Evolutionary conservation across 108 stramenopile genomes (phyloP), one percentile per base, ranked within the genome.

Genomic region (Phaeodactylum tricornutum): DNA sequence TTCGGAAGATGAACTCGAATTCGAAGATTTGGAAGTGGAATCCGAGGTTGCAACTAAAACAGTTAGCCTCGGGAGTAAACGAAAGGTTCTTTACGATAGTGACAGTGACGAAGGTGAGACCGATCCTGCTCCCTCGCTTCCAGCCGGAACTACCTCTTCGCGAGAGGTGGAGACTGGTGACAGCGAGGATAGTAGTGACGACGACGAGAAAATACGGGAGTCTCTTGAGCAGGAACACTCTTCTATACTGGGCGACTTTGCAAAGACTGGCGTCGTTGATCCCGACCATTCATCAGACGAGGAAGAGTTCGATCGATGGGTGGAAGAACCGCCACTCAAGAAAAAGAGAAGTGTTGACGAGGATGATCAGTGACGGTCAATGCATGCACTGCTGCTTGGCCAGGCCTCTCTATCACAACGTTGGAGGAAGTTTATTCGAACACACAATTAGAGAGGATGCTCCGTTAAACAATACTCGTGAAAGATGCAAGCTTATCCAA

Each of bases 1-100:
- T 7, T 22, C 22, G 26, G 29, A 48, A 4, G 47, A 48, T 32
- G 47, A 48, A 48, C 14, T 48, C n/a, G 47, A 48, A 30, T 48
- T 48, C 17, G 47, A 48, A 29, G 47, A 29, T 29, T 12, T 34
- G 33, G 11, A 12, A 34, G 33, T 12, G 33, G 33, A 34, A 8
- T 8, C 12, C 11, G 33, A 8, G 12, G 33, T 12, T 11, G 33
- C 33, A 34, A 34, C 33, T 8, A 34, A 8, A 34, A 34, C 11
- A n/a, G n/a, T n/a, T n/a, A n/a, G n/a, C n/a, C n/a, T n/a, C n/a
- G n/a, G n/a, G n/a, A n/a, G n/a, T n/a, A n/a, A n/a, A n/a, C n/a
- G n/a, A n/a, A n/a, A n/a, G n/a, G n/a, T n/a, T n/a, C n/a, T n/a
- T n/a, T n/a, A n/a, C n/a, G 33, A 34, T 12, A 34, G 12, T 11